Evolutionary conservation across 2,329 filamentous ascomycete species (phyloP), one percentile per base, ranked within the genome.

Genomic region (Trichophyton benhamiae): DNA sequence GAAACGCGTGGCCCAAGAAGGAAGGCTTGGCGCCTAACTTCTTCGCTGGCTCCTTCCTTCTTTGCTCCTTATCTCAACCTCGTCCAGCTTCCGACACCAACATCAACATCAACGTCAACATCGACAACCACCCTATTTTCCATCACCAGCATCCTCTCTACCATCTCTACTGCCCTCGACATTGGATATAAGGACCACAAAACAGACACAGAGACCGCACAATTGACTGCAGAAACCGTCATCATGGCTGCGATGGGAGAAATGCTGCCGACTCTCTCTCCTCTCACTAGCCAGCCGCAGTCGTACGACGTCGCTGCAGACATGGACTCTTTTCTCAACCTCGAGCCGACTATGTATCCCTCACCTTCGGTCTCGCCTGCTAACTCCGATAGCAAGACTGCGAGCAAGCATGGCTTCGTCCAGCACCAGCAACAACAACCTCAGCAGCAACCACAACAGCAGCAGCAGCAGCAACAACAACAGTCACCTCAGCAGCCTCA

Each of bases 261-360:
- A 55, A 38, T 65, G 11, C 44, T 70, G 38, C 66, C 69, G 9
- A 65, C 69, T 3, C 58, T 64, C 30, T 70, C 71, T 11, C 68
- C 70, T 33, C 68, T 70, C 63, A 65, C 68, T 4, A 68, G 64
- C 44, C 64, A 72, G 60, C 73, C 70, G 60, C 66, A 68, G 38
- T 68, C 65, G 57, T 77, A 76, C 64, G 76, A 53, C 49, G 71
- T 76, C 64, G 76, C 17, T 9, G 71, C 74, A 15, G 76, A 78
- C 58, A 73, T 78, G 65, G 76, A 78, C 63, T 71, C 74, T 17
- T 78, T 77, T 64, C 72, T 79, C 69, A 76, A 78, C 65, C 72
- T 77, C 63, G 76, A 78, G 59, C 74, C 75, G 64, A 69, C 75
- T 60, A 70, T 72, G 62, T 77, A 75, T 66, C 72, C 75, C 38